These are phyloP conservation scores for Melanomma pulvis-pyrius DNA, from an alignment of 495 filamentous ascomycete species.

Conservation along the genomic window DNA sequence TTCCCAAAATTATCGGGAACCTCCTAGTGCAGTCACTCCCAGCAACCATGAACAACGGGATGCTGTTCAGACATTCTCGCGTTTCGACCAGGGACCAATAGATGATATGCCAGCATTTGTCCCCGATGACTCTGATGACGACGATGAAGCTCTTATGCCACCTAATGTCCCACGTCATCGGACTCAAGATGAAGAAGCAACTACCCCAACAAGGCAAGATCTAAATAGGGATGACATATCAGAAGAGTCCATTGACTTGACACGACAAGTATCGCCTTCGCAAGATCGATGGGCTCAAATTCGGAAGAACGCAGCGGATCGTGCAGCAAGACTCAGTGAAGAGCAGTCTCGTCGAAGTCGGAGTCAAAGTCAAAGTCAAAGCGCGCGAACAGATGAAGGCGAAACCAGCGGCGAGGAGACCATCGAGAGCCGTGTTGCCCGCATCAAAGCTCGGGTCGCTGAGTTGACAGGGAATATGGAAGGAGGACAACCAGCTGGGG, in stretches of 20 bases:
- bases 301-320: constrained; percentile 86
- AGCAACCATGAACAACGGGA: constrained; percentile 67
- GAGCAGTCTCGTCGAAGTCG: constrained; percentile 58
- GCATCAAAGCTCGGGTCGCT: constrained; percentile 96
- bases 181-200: not conserved
- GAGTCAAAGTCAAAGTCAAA: constrained; percentile 49
- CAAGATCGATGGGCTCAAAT: constrained; percentile 80
- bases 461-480: constrained; percentile 89
- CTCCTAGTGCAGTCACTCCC: constrained; percentile 55
- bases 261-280: constrained; percentile 15
- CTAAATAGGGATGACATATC: constrained; percentile 31
- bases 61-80: constrained; percentile 72
- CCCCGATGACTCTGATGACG: constrained; percentile 63
- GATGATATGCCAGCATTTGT: constrained; percentile 83
- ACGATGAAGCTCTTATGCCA: constrained; percentile 7
- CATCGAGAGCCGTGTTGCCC: constrained; percentile 92
- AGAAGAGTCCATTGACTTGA: constrained; percentile 32
- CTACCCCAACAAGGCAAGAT: constrained; percentile 13
- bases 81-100: constrained; percentile 89
- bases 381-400: constrained; percentile 69
- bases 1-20: constrained; percentile 56
- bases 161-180: constrained; percentile 4
- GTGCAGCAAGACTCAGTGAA: constrained; percentile 62
- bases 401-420: constrained; percentile 96
- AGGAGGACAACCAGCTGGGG: not conserved